Evolutionary conservation across 2,329 filamentous ascomycete species (phyloP).

Genomic region (Cylindrodendrum hubeiense): DNA sequence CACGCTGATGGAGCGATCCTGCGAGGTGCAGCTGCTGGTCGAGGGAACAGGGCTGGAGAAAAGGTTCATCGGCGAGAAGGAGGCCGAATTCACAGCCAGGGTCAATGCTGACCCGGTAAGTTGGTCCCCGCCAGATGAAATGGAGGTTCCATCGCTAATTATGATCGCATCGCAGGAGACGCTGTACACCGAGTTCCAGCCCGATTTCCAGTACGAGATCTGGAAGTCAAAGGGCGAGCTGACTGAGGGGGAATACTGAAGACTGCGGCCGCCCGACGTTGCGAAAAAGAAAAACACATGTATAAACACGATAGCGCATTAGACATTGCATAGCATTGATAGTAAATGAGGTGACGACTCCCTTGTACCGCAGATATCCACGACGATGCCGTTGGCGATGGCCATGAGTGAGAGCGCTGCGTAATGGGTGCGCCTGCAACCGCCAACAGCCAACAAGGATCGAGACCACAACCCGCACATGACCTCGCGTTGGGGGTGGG

Average conservation of each 20-base stretch:
- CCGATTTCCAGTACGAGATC: constrained; percentile 50
- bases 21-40: constrained; percentile 49
- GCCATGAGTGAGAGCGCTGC: not conserved
- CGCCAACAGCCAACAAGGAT: not conserved
- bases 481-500: not conserved
- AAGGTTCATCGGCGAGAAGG: constrained; percentile 50
- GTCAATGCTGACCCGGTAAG: constrained; percentile 47
- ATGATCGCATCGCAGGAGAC: constrained; percentile 38
- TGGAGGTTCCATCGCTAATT: rapidly evolving
- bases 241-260: constrained; percentile 25
- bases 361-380: not conserved
- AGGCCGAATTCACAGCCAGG: constrained; percentile 54
- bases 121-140: rapidly evolving
- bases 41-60: constrained; percentile 45
- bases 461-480: not conserved
- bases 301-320: not conserved
- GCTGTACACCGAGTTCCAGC: constrained; percentile 50
- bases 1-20: constrained; percentile 48
- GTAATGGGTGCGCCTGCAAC: not conserved
- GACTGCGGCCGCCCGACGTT: not conserved
- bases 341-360: not conserved
- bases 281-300: not conserved
- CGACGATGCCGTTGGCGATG: not conserved
- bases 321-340: not conserved
- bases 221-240: constrained; percentile 46